Percentiles rank a stretch among this genome's conserved stretches.
Conservation (phyloP, 495 filamentous ascomycete genomes). For the Lophiostoma macrostomum region DNA sequence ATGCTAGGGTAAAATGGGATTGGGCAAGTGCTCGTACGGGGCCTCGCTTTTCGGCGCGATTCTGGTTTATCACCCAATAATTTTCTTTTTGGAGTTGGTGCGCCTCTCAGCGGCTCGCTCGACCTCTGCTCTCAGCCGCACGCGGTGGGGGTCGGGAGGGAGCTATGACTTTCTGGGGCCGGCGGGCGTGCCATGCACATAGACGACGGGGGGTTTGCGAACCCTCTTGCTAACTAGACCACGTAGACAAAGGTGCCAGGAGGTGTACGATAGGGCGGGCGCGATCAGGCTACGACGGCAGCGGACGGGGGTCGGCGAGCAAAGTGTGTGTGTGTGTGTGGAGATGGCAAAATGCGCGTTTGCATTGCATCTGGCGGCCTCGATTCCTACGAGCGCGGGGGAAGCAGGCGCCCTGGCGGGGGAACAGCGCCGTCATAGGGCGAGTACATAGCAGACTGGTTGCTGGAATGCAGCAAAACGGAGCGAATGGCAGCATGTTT, state of each 20-base stretch:
- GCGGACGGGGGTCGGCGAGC: not conserved
- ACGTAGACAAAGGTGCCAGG: not conserved
- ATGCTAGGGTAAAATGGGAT: constrained; percentile 32
- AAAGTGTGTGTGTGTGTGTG: not conserved
- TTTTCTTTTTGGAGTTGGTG: constrained; percentile 27
- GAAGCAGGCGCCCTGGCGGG: not conserved
- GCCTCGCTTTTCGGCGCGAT: constrained; percentile 17
- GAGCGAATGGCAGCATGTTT: constrained; percentile 11
- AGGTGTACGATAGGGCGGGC: constrained; percentile 25
- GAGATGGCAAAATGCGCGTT: constrained; percentile 1
- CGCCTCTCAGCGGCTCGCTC: constrained; percentile 10
- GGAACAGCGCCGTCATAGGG: not conserved
- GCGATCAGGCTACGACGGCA: not conserved
- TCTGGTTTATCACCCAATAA: constrained; percentile 30
- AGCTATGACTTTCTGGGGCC: not conserved
- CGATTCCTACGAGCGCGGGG: not conserved
- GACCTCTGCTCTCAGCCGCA: constrained; percentile 25
- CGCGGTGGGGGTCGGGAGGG: constrained; percentile 8
- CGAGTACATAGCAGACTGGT: constrained; percentile 20
- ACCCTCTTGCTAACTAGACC: not conserved
- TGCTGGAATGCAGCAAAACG: constrained; percentile 14
- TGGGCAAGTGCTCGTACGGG: constrained; percentile 24
- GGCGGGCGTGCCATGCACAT: constrained; percentile 19
- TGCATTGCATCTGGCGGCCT: constrained; percentile 9
- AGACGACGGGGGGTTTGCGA: not conserved